phyloP scores from a whole-genome alignment of 2,329 filamentous ascomycete genomes.

The Chaetomiaceae sp. region DNA sequence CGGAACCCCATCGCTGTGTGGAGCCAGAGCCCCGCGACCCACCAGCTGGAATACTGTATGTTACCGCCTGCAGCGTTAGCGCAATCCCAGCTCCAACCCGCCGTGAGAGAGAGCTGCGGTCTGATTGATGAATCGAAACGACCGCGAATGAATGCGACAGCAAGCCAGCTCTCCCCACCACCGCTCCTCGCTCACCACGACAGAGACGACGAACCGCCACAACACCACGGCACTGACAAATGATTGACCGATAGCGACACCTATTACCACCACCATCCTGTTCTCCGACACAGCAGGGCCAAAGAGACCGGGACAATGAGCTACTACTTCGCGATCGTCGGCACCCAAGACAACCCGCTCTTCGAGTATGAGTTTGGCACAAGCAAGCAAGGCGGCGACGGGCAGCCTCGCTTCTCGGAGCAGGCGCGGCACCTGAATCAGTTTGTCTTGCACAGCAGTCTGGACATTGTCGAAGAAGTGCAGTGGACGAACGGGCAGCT shows the following conservation, averaged over 20 bases:
- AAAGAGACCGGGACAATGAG: too few relatives aligned
- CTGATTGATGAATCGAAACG: not conserved
- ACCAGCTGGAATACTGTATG: slow-evolving; percentile 9
- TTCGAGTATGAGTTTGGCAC: slow-evolving; percentile 98
- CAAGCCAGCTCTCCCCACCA: not conserved
- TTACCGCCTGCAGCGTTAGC: slow-evolving; percentile 16
- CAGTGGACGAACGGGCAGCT: slow-evolving; percentile 87
- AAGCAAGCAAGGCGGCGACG: slow-evolving; percentile 92
- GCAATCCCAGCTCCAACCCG: slow-evolving; percentile 4
- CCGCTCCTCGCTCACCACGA: not conserved
- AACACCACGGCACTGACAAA: too few relatives aligned
- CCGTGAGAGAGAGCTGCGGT: not conserved
- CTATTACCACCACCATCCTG: not conserved
- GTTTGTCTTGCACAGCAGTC: slow-evolving; percentile 89
- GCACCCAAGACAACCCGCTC: slow-evolving; percentile 89
- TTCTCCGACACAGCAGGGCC: too few relatives aligned
- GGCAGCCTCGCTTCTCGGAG: slow-evolving; percentile 80
- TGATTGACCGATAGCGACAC: too few relatives aligned
- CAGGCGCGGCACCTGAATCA: slow-evolving; percentile 92
- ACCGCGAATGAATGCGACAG: not conserved
- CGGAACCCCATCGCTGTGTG: not conserved
- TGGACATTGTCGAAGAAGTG: slow-evolving; percentile 93
- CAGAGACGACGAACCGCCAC: not conserved
- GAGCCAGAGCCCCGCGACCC: slow-evolving; percentile 16
- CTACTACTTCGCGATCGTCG: slow-evolving; percentile 97